Percentiles rank a stretch among this genome's conserved stretches.
Evolutionary conservation across 805 yeast genomes (phyloP).

Genomic region (Candida endomychidarum): DNA sequence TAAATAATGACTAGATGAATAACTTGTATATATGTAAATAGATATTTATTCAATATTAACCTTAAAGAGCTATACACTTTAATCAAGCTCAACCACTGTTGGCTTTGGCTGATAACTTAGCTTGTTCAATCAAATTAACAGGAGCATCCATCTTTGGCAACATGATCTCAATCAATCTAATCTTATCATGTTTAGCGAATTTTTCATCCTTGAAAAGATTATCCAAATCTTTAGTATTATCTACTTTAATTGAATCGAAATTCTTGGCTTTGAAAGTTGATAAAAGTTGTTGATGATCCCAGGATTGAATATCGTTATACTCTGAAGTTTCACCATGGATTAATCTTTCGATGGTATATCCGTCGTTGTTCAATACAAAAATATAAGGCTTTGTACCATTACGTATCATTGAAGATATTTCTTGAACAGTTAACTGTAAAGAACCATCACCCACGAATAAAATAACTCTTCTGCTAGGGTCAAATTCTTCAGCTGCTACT

Average conservation of each 20-base stretch:
- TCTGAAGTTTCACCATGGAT: constrained; percentile 39
- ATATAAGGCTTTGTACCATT: constrained; percentile 34
- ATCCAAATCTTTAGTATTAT: constrained; percentile 27
- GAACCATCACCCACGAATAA: constrained; percentile 45
- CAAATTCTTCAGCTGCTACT: constrained; percentile 32
- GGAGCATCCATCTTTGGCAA: constrained; percentile 41
- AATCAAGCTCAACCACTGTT: constrained; percentile 21
- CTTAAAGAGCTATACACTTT: not conserved
- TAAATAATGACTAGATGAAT: no score
- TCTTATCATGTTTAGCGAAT: constrained; percentile 30
- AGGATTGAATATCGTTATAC: constrained; percentile 39
- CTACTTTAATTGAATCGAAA: constrained; percentile 26
- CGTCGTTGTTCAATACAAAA: constrained; percentile 41
- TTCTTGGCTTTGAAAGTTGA: constrained; percentile 32
- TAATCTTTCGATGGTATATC: constrained; percentile 41
- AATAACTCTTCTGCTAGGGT: constrained; percentile 34
- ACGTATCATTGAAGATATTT: constrained; percentile 38
- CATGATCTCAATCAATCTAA: constrained; percentile 37
- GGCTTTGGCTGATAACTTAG: constrained; percentile 29
- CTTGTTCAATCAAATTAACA: constrained; percentile 34
- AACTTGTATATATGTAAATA: constrained; percentile 2
- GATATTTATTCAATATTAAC: not conserved
- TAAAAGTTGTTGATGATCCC: constrained; percentile 36
- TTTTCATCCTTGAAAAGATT: constrained; percentile 24
- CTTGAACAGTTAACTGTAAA: constrained; percentile 42